Evolutionary conservation across 1,284 basidiomycete species (phyloP).

Genomic region (Malassezia obtusa): DNA sequence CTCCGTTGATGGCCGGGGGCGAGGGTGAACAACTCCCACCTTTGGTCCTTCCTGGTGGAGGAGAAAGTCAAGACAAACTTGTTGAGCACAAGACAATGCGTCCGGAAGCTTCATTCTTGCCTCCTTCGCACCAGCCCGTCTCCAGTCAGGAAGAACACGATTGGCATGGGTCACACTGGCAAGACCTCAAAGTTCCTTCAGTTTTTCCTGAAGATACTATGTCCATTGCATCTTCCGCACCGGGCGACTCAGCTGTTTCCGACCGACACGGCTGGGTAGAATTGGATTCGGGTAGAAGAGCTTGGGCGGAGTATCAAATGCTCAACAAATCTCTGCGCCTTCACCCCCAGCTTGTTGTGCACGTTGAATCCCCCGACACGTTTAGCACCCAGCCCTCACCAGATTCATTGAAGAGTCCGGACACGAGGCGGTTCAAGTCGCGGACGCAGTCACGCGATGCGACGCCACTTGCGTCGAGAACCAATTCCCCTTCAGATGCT

Average conservation of each 20-base stretch:
- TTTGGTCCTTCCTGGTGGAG: neutral
- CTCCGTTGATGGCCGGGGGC: neutral
- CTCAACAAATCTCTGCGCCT: constrained; percentile 7
- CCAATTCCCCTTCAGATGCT: neutral
- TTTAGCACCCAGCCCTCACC: neutral
- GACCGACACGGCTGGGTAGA: constrained; percentile 28
- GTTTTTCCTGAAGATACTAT: constrained; percentile 2
- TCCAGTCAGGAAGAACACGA: neutral
- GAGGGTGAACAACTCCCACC: neutral
- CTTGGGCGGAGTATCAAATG: constrained; percentile 49
- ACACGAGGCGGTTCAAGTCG: neutral
- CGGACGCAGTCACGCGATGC: neutral
- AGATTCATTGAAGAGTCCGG: neutral
- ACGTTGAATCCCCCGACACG: constrained; percentile 8
- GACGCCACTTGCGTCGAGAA: neutral
- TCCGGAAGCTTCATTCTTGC: neutral
- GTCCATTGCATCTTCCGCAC: neutral
- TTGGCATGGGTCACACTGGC: neutral
- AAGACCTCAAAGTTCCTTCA: neutral
- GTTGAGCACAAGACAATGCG: neutral
- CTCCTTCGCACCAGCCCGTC: neutral
- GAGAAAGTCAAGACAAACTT: neutral
- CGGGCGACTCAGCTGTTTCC: neutral
- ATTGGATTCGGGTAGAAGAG: constrained; percentile 39
- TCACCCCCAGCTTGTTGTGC: constrained; percentile 5